phyloP scores from a whole-genome alignment of 2,329 filamentous ascomycete genomes.

The Aspergillus pseudonomiae region DNA sequence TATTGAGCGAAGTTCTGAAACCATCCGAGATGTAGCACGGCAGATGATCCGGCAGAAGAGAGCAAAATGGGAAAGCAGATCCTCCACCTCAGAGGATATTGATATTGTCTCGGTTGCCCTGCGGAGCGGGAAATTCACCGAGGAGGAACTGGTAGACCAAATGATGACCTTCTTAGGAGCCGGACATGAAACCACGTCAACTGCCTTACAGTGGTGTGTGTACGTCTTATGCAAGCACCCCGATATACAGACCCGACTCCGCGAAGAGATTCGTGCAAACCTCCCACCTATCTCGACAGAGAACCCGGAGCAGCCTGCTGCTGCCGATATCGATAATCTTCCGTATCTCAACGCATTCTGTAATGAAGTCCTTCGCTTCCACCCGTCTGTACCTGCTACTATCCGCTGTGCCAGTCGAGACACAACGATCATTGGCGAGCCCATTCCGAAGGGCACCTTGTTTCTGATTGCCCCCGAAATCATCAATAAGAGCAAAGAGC shows the following conservation, averaged over 20 bases:
- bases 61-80: slow-evolving; percentile 45
- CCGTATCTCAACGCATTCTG: slow-evolving; percentile 80
- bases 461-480: slow-evolving; percentile 68
- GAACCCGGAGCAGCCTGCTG: slow-evolving; percentile 67
- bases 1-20: slow-evolving; percentile 57
- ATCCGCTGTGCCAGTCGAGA: slow-evolving; percentile 67
- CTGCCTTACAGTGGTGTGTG: slow-evolving; percentile 73
- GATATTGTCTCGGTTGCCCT: slow-evolving; percentile 84
- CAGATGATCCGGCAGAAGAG: slow-evolving; percentile 74
- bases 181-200: slow-evolving; percentile 78
- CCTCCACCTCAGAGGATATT: slow-evolving; percentile 44
- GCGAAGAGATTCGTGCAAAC: slow-evolving; percentile 65
- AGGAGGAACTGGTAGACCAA: slow-evolving; percentile 82
- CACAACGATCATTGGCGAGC: slow-evolving; percentile 66
- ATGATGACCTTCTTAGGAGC: slow-evolving; percentile 89
- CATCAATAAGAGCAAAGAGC: slow-evolving; percentile 66
- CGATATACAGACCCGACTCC: slow-evolving; percentile 66
- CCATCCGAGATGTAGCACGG: slow-evolving; percentile 67
- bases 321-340: slow-evolving; percentile 66
- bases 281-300: slow-evolving; percentile 58
- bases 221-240: slow-evolving; percentile 70
- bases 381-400: slow-evolving; percentile 71
- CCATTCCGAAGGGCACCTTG: slow-evolving; percentile 70
- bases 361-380: slow-evolving; percentile 75
- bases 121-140: slow-evolving; percentile 72